These are phyloP conservation scores for Clonostachys rhizophaga DNA, from an alignment of 2,329 filamentous ascomycete species.

Conservation along the genomic window DNA sequence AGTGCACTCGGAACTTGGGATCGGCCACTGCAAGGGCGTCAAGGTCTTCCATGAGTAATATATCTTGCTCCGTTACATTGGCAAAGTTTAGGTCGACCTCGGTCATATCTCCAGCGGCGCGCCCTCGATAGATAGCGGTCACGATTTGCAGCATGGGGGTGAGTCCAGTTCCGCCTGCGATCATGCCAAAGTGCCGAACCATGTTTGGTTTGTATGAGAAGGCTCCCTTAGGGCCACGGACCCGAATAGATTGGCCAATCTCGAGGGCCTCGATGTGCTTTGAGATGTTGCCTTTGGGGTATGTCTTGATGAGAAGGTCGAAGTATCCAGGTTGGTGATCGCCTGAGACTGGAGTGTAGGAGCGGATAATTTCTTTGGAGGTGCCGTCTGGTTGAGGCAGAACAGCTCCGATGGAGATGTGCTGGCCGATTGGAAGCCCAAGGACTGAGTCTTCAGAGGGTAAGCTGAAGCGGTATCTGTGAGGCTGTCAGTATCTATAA, in stretches of 20 bases:
- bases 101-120: not conserved
- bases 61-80: not conserved
- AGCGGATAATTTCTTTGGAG: not conserved
- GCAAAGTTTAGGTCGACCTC: not conserved
- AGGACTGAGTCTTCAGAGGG: not conserved
- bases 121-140: not conserved
- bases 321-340: not conserved
- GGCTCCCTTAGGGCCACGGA: conserved; percentile 92
- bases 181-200: not conserved
- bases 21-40: conserved; percentile 54
- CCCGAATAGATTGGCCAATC: conserved; percentile 83
- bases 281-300: not conserved
- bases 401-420: conserved; percentile 20
- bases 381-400: conserved; percentile 43
- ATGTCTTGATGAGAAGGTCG: not conserved
- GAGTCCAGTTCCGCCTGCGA: not conserved
- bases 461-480: conserved; percentile 51
- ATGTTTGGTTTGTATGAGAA: conserved; percentile 91
- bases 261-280: conserved; percentile 51
- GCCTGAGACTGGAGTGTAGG: not conserved
- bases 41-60: not conserved
- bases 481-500: too few species aligned
- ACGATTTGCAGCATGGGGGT: not conserved
- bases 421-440: not conserved
- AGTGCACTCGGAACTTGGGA: conserved; percentile 79